Evolutionary conservation across 2,329 filamentous ascomycete genomes (phyloP).

Genomic region (Venturia nashicola): DNA sequence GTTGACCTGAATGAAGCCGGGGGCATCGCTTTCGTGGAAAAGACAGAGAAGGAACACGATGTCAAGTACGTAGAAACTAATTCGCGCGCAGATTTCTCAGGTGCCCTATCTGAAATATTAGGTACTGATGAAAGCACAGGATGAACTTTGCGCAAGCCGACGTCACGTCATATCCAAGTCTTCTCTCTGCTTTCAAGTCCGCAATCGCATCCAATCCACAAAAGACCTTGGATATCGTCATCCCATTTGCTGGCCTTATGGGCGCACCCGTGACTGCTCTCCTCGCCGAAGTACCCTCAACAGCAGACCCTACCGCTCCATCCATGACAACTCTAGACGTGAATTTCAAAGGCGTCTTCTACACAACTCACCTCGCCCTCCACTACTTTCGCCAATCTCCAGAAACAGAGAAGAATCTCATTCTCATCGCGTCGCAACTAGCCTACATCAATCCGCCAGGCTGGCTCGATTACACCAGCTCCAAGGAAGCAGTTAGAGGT

Average conservation of each 20-base stretch:
- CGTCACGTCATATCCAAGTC: conserved; percentile 19
- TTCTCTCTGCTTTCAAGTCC: conserved; percentile 19
- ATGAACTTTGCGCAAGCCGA: conserved; percentile 21
- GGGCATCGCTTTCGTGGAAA: not conserved
- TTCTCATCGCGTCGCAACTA: conserved; percentile 17
- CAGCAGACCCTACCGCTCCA: conserved; percentile 17
- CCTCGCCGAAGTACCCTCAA: conserved; percentile 14
- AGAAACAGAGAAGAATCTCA: conserved; percentile 12
- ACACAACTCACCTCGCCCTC: conserved; percentile 14
- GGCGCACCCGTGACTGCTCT: conserved; percentile 11
- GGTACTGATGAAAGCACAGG: not conserved
- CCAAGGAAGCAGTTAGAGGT: conserved; percentile 19
- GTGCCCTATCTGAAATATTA: no score
- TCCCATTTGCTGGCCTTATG: conserved; percentile 21
- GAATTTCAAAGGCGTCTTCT: conserved; percentile 14
- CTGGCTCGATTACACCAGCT: conserved; percentile 17
- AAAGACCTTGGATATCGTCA: conserved; percentile 19
- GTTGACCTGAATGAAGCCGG: conserved; percentile 15
- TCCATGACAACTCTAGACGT: conserved; percentile 13
- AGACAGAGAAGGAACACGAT: not conserved
- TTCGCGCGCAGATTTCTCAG: no score
- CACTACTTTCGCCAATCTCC: conserved; percentile 20
- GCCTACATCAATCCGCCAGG: conserved; percentile 17
- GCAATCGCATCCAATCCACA: conserved; percentile 17
- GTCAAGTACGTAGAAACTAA: not conserved